These are phyloP conservation scores for Penicillium crustosum DNA, from an alignment of 2,329 filamentous ascomycete genomes.

Conservation along the genomic window DNA sequence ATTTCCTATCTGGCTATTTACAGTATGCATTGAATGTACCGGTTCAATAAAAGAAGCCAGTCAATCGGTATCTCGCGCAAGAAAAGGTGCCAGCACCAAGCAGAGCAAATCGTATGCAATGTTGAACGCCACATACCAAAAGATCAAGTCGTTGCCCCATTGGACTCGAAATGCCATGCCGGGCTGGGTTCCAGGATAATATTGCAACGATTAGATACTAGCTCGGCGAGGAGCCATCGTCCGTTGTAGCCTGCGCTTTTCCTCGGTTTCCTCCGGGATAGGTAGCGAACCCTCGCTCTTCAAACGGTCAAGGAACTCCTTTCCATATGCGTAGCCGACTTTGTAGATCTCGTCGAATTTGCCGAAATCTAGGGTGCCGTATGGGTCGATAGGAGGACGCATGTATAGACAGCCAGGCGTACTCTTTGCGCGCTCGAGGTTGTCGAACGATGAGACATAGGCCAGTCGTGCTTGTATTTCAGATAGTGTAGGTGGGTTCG, in stretches of 20 bases:
- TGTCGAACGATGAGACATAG: constrained; percentile 93
- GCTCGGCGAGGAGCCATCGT: constrained; percentile 78
- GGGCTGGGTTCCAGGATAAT: not conserved
- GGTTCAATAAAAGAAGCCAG: not conserved
- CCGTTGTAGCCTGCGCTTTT: constrained; percentile 71
- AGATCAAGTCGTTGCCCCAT: not conserved
- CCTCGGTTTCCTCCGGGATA: constrained; percentile 69
- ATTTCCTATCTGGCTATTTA: not conserved
- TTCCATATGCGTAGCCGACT: constrained; percentile 82
- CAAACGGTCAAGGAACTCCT: constrained; percentile 73
- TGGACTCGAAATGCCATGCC: not conserved
- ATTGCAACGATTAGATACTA: constrained; percentile 57
- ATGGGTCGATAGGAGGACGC: constrained; percentile 89
- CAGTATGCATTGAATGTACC: not conserved
- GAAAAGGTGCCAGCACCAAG: not conserved
- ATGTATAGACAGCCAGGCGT: constrained; percentile 93
- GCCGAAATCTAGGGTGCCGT: constrained; percentile 91
- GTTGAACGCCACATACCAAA: not conserved
- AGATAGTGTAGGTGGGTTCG: constrained; percentile 90
- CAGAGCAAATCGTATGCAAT: not conserved
- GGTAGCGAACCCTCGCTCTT: constrained; percentile 75
- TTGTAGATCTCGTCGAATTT: constrained; percentile 97
- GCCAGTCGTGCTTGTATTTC: constrained; percentile 95
- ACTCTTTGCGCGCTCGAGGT: constrained; percentile 86
- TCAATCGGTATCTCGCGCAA: constrained; percentile 7